Percentiles rank a stretch among this genome's conserved stretches.
Evolutionary conservation across 495 filamentous ascomycete species (phyloP).

Genomic region (Letharia lupina): DNA sequence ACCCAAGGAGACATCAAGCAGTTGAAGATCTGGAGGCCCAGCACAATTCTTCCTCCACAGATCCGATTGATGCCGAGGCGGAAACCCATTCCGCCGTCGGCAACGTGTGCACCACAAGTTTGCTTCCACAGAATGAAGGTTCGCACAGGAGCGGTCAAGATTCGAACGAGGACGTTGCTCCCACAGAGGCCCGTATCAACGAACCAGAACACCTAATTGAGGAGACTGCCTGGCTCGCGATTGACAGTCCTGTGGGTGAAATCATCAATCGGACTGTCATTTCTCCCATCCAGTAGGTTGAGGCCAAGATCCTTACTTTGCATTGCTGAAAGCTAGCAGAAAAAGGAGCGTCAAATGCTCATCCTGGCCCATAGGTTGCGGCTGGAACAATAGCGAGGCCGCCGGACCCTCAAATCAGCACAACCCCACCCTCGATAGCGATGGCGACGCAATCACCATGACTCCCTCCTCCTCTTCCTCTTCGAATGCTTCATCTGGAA

Average conservation of each 20-base stretch:
- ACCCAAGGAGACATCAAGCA: background rate
- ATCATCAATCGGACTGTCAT: background rate
- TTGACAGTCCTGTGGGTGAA: background rate
- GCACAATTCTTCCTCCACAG: background rate
- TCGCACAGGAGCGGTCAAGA: background rate
- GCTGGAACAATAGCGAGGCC: background rate
- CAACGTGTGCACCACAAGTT: background rate
- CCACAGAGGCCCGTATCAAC: background rate
- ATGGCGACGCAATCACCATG: background rate
- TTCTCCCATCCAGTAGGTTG: background rate
- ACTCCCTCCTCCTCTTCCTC: constrained; percentile 7
- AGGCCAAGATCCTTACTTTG: background rate
- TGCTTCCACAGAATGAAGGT: background rate
- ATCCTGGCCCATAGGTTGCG: background rate
- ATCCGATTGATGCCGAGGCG: background rate
- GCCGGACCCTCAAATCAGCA: background rate
- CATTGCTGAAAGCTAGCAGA: background rate
- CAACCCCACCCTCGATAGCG: background rate
- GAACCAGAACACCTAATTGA: background rate
- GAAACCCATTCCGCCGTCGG: background rate
- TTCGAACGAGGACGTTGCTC: background rate
- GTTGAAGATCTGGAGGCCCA: background rate
- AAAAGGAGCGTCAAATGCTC: background rate
- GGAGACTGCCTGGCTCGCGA: background rate
- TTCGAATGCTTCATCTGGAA: background rate